These are phyloP conservation scores for Cytospora leucostoma DNA, from an alignment of 2,329 filamentous ascomycete species.

Conservation along the genomic window DNA sequence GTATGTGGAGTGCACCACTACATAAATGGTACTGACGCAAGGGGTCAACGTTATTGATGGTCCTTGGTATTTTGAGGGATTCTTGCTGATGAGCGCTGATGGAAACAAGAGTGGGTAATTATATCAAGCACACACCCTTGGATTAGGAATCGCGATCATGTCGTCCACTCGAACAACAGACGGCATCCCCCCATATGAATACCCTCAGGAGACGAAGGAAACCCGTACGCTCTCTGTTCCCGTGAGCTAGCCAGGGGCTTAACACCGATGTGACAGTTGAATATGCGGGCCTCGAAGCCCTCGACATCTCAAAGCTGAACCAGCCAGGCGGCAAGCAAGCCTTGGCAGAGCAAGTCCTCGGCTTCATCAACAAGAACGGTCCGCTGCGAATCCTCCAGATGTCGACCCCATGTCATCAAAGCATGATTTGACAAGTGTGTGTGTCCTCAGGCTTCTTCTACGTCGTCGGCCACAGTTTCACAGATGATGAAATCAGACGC, in stretches of 20 bases:
- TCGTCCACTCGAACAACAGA: constrained; percentile 17
- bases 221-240: constrained; percentile 24
- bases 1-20: background rate
- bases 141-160: background rate
- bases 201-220: constrained; percentile 30
- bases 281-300: constrained; percentile 32
- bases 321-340: constrained; percentile 30
- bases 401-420: too few species aligned
- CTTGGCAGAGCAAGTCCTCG: constrained; percentile 31
- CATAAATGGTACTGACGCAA: background rate
- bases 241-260: background rate
- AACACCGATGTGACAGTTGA: constrained; percentile 24
- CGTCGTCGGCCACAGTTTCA: constrained; percentile 30
- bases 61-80: background rate
- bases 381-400: background rate
- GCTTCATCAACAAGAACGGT: constrained; percentile 34
- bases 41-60: background rate
- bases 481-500: constrained; percentile 16
- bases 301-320: constrained; percentile 32
- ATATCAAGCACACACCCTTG: background rate
- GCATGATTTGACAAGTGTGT: constrained; percentile 1
- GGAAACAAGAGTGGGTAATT: background rate
- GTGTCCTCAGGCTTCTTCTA: constrained; percentile 31
- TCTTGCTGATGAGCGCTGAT: background rate
- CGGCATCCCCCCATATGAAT: constrained; percentile 27